Percentiles rank a stretch among this genome's conserved stretches.
Evolutionary conservation across 331 rosid species (phyloP).

Genomic region (Erythrophleum ivorense): DNA sequence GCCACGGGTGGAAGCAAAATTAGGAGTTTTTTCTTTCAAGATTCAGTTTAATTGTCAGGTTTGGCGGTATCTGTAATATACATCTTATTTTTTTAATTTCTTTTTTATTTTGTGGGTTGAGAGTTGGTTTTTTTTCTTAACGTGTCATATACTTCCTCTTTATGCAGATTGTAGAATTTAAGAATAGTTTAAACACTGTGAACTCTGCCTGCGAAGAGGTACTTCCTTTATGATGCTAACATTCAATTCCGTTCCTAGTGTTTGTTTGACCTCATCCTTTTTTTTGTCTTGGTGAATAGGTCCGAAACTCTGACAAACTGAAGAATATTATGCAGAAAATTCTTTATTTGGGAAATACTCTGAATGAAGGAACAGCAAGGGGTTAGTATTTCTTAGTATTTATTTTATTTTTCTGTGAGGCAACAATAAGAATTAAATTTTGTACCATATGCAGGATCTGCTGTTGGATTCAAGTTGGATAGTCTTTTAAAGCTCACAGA

Average conservation of each 20-base stretch:
- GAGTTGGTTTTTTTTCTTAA: conserved; percentile 33
- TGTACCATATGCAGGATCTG: conserved; percentile 69
- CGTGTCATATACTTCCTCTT: conserved; percentile 35
- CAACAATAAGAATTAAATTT: conserved; percentile 26
- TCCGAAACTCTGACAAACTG: conserved; percentile 71
- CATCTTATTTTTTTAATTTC: conserved; percentile 28
- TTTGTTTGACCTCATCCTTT: conserved; percentile 39
- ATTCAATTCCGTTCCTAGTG: conserved; percentile 23
- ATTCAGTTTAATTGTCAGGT: conserved; percentile 92
- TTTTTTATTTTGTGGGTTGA: not conserved
- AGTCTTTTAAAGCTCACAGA: conserved; percentile 91
- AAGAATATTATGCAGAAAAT: conserved; percentile 92
- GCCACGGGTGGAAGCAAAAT: conserved; percentile 92
- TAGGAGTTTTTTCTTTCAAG: conserved; percentile 93
- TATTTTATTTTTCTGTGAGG: not conserved
- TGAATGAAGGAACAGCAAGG: conserved; percentile 98
- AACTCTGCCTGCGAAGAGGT: conserved; percentile 91
- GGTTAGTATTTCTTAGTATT: conserved; percentile 53
- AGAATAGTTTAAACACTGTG: conserved; percentile 69
- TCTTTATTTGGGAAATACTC: conserved; percentile 85
- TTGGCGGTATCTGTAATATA: conserved; percentile 49
- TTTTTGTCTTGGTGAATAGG: conserved; percentile 53
- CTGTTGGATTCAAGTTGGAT: conserved; percentile 96
- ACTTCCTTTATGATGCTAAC: conserved; percentile 38
- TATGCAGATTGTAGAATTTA: conserved; percentile 81